These are phyloP conservation scores for Neofusicoccum sp. DNA, from an alignment of 2,329 filamentous ascomycete genomes.

Conservation along the genomic window DNA sequence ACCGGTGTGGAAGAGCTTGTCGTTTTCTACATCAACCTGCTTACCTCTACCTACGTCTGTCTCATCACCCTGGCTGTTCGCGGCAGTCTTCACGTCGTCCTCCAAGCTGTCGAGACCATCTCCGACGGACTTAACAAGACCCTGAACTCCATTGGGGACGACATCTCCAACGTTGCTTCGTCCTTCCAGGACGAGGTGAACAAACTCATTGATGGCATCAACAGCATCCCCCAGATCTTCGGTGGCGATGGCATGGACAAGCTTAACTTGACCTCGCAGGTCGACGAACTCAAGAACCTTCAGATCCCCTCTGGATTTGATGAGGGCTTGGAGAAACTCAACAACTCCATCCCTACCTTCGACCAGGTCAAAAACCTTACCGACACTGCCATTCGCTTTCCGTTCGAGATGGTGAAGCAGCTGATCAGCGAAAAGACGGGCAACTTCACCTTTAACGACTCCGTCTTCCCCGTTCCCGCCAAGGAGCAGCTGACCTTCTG, in stretches of 20 bases:
- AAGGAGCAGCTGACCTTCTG: slow-evolving; percentile 87
- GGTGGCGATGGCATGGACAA: slow-evolving; percentile 48
- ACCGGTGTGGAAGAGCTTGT: slow-evolving; percentile 84
- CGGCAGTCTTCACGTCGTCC: slow-evolving; percentile 71
- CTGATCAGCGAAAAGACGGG: slow-evolving; percentile 70
- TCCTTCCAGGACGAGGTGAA: slow-evolving; percentile 53
- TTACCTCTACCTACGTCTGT: slow-evolving; percentile 87
- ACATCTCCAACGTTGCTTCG: slow-evolving; percentile 53
- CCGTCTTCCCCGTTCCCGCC: slow-evolving; percentile 75
- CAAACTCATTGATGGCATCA: slow-evolving; percentile 37
- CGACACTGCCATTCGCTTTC: slow-evolving; percentile 68
- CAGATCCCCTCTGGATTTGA: slow-evolving; percentile 68
- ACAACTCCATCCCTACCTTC: slow-evolving; percentile 78
- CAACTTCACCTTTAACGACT: slow-evolving; percentile 73
- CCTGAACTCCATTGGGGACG: slow-evolving; percentile 57
- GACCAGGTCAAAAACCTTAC: slow-evolving; percentile 80
- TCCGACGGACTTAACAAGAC: slow-evolving; percentile 60
- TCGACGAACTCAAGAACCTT: slow-evolving; percentile 68
- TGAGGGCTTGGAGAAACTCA: slow-evolving; percentile 67
- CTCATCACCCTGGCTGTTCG: slow-evolving; percentile 80
- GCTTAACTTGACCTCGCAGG: slow-evolving; percentile 64
- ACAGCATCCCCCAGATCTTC: slow-evolving; percentile 37
- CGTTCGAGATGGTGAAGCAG: slow-evolving; percentile 77
- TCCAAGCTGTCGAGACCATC: slow-evolving; percentile 61
- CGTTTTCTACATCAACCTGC: slow-evolving; percentile 87